Evolutionary conservation across 257 asterid species (phyloP).

Genomic region (Plantago major): DNA sequence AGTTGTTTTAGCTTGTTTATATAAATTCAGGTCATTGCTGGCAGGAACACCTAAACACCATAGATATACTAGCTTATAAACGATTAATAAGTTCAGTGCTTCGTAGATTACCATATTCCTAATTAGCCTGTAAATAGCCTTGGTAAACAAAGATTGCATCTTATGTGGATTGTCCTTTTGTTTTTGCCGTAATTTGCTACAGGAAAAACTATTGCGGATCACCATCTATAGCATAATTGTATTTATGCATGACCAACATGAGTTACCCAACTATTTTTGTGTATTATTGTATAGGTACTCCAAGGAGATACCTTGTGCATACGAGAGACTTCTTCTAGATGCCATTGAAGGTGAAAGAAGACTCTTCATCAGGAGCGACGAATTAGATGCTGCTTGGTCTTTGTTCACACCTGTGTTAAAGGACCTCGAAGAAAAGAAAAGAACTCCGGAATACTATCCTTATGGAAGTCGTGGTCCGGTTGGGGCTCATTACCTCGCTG

Average conservation of each 20-base stretch:
- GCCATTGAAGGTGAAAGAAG: conserved; percentile 95
- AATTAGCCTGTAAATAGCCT: too few relatives aligned
- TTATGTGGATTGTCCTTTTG: background rate
- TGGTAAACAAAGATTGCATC: too few relatives aligned
- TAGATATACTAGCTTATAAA: too few relatives aligned
- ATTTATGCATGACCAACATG: background rate
- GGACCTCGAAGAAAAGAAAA: conserved; percentile 68
- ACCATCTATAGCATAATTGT: too few relatives aligned
- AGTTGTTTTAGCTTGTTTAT: too few relatives aligned
- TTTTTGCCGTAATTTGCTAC: too few relatives aligned
- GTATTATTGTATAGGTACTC: conserved; percentile 48
- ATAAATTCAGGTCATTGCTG: too few relatives aligned
- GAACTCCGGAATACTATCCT: conserved; percentile 79
- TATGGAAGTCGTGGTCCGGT: conserved; percentile 97
- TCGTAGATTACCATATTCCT: too few relatives aligned
- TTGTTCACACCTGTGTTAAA: conserved; percentile 85
- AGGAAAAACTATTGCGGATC: too few relatives aligned
- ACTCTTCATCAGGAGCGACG: conserved; percentile 91
- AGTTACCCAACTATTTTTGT: background rate
- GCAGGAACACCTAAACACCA: too few relatives aligned
- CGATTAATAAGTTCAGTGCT: too few relatives aligned
- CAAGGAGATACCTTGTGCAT: conserved; percentile 96
- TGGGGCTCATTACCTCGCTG: conserved; percentile 95
- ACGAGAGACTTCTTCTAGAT: conserved; percentile 91
- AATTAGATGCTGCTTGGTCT: conserved; percentile 95